A percentile compares a stretch with the other conserved stretches of the same genome.
phyloP scores from a whole-genome alignment of 495 filamentous ascomycete genomes.

The Penicillium cosmopolitanum region DNA sequence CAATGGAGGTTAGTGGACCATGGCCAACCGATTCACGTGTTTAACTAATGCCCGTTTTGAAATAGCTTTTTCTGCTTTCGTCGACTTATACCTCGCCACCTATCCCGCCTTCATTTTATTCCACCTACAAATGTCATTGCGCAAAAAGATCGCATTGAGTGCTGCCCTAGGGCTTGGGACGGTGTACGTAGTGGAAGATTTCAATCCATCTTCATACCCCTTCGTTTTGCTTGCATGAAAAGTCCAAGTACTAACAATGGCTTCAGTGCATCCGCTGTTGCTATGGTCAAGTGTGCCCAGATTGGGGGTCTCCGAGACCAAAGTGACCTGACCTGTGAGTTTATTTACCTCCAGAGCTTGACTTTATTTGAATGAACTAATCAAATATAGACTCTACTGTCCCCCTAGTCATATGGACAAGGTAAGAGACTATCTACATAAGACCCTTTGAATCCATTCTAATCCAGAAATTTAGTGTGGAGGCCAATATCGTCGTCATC shows the following conservation, averaged over 20 bases:
- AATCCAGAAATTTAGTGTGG: slow-evolving; percentile 17
- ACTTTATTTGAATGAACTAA: background rate
- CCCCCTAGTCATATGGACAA: background rate
- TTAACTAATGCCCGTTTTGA: background rate
- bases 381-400: background rate
- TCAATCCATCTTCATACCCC: background rate
- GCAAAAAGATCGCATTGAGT: slow-evolving; percentile 38
- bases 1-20: slow-evolving; percentile 20
- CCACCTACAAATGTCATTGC: slow-evolving; percentile 41
- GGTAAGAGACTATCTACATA: background rate
- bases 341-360: background rate
- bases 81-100: slow-evolving; percentile 40
- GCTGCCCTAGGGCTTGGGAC: slow-evolving; percentile 29
- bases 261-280: slow-evolving; percentile 24
- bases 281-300: slow-evolving; percentile 29
- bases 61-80: slow-evolving; percentile 15
- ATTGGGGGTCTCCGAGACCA: slow-evolving; percentile 24
- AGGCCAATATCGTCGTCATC: slow-evolving; percentile 34
- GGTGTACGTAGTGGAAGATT: slow-evolving; percentile 1
- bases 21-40: background rate
- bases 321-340: slow-evolving; percentile 26
- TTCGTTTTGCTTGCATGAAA: background rate
- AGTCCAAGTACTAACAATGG: background rate
- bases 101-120: slow-evolving; percentile 36
- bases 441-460: background rate